Evolutionary conservation across 1,139 yeast genomes (phyloP), one percentile per base, ranked within the genome.

Genomic region (Candida tropicalis): DNA sequence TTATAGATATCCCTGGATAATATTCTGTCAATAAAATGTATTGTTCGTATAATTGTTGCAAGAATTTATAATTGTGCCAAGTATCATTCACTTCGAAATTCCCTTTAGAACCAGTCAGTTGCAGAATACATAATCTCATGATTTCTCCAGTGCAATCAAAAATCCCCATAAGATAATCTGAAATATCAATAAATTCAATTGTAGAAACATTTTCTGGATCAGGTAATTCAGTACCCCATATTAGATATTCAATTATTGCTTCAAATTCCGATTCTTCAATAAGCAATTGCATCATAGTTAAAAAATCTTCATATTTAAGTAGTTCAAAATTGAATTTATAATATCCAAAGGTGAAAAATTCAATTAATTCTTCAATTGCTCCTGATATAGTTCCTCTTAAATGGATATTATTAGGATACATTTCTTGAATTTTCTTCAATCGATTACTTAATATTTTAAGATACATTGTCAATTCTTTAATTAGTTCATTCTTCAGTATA

Each of bases 111-210:
- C 38, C 38, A 4, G 54, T 35, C 44, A 49, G 48, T 58, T 42
- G 47, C 38, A 42, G 46, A 6, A 48, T 46, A 8, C 43, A 41
- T 25, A 49, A 64, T 28, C 73, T 48, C 76, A 71, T 70, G 24
- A 71, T 56, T 43, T 71, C 77, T 1, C 77, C 77, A 0, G 76
- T 68, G 41, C 70, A 55, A 49, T 71, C 77, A 51, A 70, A 63
- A 10, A 71, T 44, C 0, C 76, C 77, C 60, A 69, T 59, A 17
- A 70, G 49, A 49, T 63, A 70, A 50, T 71, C 74, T 41, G 63
- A 63, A 9, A 41, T 20, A 29, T 47, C 51, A 9, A 50, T 41
- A 27, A 50, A 46, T 5, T 34, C 45, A 26, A 50, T 29, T 5
- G 32, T n/a, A 3, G 39, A 17, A 2, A 28, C 18, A 9, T 23